Base-by-base conservation (phyloP, 75 land plant genomes). In the Pinus taeda region DNA sequence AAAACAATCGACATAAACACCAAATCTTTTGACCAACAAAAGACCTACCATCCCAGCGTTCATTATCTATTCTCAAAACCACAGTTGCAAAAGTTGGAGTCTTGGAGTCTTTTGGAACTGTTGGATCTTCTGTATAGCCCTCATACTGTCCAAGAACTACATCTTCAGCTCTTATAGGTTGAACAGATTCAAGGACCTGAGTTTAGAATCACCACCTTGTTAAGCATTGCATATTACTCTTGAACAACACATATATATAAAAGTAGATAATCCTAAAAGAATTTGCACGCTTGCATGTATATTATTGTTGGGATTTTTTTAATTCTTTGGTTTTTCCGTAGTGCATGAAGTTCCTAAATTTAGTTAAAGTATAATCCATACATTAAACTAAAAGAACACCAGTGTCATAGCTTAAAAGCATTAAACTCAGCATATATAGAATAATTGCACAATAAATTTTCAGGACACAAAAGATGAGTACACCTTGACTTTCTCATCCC, bases 401-500 rank as follows among this genome's bases (percentile, higher is more conserved):
- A 9, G 24, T 12, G 42, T n/a, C 72, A n/a, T 69, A 21, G 17
- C 20, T 7, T 39, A 69, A 69, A 18, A 42, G 11, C 21, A 39
- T 6, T 30, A 39, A 69, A 18, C 11, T 8, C 39, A 3, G n/a
- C 0, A 3, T 69, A 39, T 0, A 39, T 2, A 39, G 11, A 17
- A 69, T 20, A 6, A 3, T 69, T 30, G 22, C 53, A 69, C 13
- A 13, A 69, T 20, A n/a, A 18, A 42, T 39, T 42, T 22, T 4
- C 53, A 9, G 42, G 72, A 55, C 11, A 61, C 22, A 15, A 76
- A 26, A 39, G 12, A 29, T 26, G 36, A 42, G 21, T 74, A 58
- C 71, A 91, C 98, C 97, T 96, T 96, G 37, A 96, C 99, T 94
- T 96, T 96, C 86, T 96, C 99, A 83, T 96, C 97, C 17, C 99